A percentile compares a stretch with the other conserved stretches of the same genome.
These are phyloP conservation scores for Hypericum perforatum DNA, from an alignment of 345 rosid species.

Conservation along the genomic window DNA sequence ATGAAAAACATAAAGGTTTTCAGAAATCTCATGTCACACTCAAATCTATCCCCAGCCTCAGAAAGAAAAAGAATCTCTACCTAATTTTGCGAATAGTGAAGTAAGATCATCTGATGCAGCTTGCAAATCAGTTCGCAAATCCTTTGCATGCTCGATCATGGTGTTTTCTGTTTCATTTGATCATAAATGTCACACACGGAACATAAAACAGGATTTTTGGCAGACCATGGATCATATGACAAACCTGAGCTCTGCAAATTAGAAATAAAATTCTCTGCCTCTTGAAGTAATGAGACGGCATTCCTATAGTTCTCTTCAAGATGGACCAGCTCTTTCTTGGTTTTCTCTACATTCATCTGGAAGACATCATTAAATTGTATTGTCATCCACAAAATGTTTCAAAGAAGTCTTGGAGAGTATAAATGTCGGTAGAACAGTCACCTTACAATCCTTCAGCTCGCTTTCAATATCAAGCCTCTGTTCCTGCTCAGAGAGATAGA, in stretches of 20 bases:
- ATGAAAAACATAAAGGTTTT: constrained; percentile 6
- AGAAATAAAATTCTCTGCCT: constrained; percentile 52
- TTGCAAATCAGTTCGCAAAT: constrained; percentile 53
- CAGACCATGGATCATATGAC: constrained; percentile 2
- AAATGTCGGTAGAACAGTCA: constrained; percentile 12
- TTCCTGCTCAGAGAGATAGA: constrained; percentile 60
- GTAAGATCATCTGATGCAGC: constrained; percentile 71
- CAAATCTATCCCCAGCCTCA: neutral
- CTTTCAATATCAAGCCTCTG: constrained; percentile 50
- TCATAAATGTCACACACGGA: constrained; percentile 6
- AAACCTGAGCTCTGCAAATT: constrained; percentile 57
- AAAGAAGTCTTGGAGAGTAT: constrained; percentile 6
- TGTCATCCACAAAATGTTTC: constrained; percentile 7
- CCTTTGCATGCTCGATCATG: constrained; percentile 56
- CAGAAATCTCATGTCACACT: neutral
- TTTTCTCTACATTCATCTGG: constrained; percentile 52
- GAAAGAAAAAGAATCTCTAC: constrained; percentile 23
- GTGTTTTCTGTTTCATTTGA: constrained; percentile 40
- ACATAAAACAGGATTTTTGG: neutral
- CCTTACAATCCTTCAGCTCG: constrained; percentile 66
- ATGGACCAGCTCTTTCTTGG: constrained; percentile 45
- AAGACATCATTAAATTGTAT: constrained; percentile 9
- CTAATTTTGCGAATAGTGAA: constrained; percentile 60
- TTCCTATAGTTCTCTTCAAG: constrained; percentile 42
- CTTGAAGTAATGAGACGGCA: constrained; percentile 38